Evolutionary conservation across 495 filamentous ascomycete species (phyloP).

Genomic region (Darksidea phi): DNA sequence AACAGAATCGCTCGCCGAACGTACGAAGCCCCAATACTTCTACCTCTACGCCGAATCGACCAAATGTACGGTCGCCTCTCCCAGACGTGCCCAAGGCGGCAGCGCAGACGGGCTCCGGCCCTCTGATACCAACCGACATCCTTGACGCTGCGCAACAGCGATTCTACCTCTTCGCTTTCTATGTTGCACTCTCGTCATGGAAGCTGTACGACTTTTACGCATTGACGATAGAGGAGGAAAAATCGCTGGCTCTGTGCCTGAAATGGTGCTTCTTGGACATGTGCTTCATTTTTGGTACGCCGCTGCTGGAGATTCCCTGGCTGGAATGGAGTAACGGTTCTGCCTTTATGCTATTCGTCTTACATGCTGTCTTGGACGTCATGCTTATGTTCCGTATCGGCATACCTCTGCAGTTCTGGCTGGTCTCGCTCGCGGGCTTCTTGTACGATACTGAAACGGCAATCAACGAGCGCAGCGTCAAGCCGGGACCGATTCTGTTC

Average conservation of each 20-base stretch:
- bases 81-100: slow-evolving; percentile 27
- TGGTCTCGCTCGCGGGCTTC: slow-evolving; percentile 66
- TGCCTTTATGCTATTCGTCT: slow-evolving; percentile 61
- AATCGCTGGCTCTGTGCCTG: slow-evolving; percentile 81
- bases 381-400: slow-evolving; percentile 91
- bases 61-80: slow-evolving; percentile 28
- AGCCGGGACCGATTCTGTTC: slow-evolving; percentile 77
- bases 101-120: slow-evolving; percentile 43
- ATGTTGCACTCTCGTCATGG: slow-evolving; percentile 70
- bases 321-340: slow-evolving; percentile 79
- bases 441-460: slow-evolving; percentile 88
- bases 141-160: slow-evolving; percentile 87
- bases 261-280: slow-evolving; percentile 90
- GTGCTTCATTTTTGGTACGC: slow-evolving; percentile 78
- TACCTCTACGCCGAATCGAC: slow-evolving; percentile 41
- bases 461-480: slow-evolving; percentile 84
- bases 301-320: slow-evolving; percentile 88
- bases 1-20: slow-evolving; percentile 41
- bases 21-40: slow-evolving; percentile 25
- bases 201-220: slow-evolving; percentile 78
- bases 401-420: slow-evolving; percentile 66
- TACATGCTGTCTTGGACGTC: slow-evolving; percentile 69
- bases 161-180: slow-evolving; percentile 77
- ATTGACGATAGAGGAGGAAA: slow-evolving; percentile 69
- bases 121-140: slow-evolving; percentile 70